These are phyloP conservation scores for Didymella lethalis DNA, from an alignment of 2,329 filamentous ascomycete species.

Conservation along the genomic window DNA sequence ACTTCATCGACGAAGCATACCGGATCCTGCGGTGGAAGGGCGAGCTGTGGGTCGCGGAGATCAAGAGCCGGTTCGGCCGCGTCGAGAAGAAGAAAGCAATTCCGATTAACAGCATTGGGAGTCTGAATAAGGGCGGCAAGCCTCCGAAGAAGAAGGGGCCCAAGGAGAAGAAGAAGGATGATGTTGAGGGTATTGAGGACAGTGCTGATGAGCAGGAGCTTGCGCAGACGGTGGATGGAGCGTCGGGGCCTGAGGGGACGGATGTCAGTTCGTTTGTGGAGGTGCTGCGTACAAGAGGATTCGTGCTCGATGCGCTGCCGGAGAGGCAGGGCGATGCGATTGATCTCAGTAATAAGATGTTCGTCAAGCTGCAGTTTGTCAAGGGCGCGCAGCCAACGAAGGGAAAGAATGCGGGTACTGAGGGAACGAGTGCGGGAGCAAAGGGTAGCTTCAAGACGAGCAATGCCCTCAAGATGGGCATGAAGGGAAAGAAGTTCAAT, in stretches of 20 bases:
- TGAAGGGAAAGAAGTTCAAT: constrained; percentile 46
- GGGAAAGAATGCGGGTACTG: constrained; percentile 72
- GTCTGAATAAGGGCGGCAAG: constrained; percentile 25
- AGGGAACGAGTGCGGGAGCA: constrained; percentile 49
- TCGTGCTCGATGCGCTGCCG: constrained; percentile 68
- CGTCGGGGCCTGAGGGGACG: constrained; percentile 72
- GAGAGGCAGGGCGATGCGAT: constrained; percentile 69
- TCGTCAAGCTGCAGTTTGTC: constrained; percentile 94
- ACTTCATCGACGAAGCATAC: constrained; percentile 95
- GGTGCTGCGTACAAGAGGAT: constrained; percentile 80
- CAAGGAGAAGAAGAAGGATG: constrained; percentile 51
- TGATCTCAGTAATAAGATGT: constrained; percentile 95
- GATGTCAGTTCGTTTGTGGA: constrained; percentile 89
- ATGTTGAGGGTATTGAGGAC: constrained; percentile 58
- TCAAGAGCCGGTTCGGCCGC: constrained; percentile 87
- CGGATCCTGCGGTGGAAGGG: constrained; percentile 90
- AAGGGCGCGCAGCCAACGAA: constrained; percentile 78
- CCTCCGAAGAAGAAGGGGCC: constrained; percentile 49
- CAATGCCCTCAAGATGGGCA: constrained; percentile 65
- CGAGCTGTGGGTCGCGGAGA: constrained; percentile 96
- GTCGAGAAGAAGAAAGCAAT: constrained; percentile 59
- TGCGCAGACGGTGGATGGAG: constrained; percentile 70
- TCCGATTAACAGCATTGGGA: constrained; percentile 71
- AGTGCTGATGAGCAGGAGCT: constrained; percentile 68
- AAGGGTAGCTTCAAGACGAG: constrained; percentile 66